Evolutionary conservation across 768 basidiomycete species (phyloP), one percentile per base, ranked within the genome.

Genomic region (Coprinellus micaceus): DNA sequence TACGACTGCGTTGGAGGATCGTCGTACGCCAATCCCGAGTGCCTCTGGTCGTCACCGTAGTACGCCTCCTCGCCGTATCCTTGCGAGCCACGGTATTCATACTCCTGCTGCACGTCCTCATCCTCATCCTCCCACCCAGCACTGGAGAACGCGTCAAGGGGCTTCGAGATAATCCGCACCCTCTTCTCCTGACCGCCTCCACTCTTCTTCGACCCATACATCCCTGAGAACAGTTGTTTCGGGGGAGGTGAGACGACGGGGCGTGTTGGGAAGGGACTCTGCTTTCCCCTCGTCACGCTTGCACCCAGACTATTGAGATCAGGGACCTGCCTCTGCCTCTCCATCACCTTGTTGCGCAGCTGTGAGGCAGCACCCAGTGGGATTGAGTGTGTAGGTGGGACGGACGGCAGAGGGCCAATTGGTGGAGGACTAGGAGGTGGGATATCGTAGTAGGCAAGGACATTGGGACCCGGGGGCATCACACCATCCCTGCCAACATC

Each of bases 361-460:
- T 58, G 52, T 25, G 51, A 52, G 6, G 29, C 19, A 12, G 37
- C 28, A 43, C 29, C 22, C 22, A 48, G 26, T 17, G 36, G 46
- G 50, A 24, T 57, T 52, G 47, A 33, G 43, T 28, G 54, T n/a
- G 51, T 6, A 47, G 30, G 33, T 0, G 53, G 56, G 21, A 47
- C 57, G 9, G 59, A 41, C n/a, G n/a, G n/a, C n/a, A n/a, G n/a
- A n/a, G n/a, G 80, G 0, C 68, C 71, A 39, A 66, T 66, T 2
- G 80, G 81, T 0, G 82, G 78, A 13, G 81, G 80, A 60, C 75
- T 81, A 3, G 81, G 78, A 1, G 80, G 81, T 2, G 80, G 79
- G 36, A 78, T 70, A 58, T 79, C 77, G 54, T 78, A 78, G 62
- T 79, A 74, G 4, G 76, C 72, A 6, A 78, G 65, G 15, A 76